These are phyloP conservation scores for Talaromyces atroroseus DNA, from an alignment of 2,329 filamentous ascomycete genomes.

Conservation along the genomic window DNA sequence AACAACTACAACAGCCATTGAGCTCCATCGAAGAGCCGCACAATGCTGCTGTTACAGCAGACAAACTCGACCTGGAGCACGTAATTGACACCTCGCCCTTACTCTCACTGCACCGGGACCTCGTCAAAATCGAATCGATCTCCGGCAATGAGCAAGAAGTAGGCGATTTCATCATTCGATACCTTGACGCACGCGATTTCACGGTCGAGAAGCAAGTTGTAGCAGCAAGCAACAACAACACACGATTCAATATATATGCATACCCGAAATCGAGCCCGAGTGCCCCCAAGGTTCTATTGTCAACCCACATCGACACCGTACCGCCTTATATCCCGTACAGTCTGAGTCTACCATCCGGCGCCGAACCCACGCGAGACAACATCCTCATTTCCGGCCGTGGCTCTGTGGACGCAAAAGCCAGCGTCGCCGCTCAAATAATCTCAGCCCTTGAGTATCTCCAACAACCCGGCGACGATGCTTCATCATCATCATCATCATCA, in stretches of 20 bases:
- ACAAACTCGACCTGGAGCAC: constrained; percentile 22
- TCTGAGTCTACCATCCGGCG: constrained; percentile 40
- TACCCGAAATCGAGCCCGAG: constrained; percentile 32
- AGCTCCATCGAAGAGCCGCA: neutral
- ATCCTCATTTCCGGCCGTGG: constrained; percentile 41
- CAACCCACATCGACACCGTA: constrained; percentile 75
- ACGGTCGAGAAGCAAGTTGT: constrained; percentile 56
- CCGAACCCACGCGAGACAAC: constrained; percentile 16
- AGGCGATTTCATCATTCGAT: constrained; percentile 62
- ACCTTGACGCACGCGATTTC: constrained; percentile 58
- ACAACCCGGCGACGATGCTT: constrained; percentile 27
- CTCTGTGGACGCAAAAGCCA: constrained; percentile 43
- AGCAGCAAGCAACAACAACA: constrained; percentile 10
- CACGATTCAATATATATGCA: constrained; percentile 72
- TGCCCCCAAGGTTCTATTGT: constrained; percentile 39
- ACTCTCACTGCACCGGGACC: constrained; percentile 65
- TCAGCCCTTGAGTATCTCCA: constrained; percentile 43
- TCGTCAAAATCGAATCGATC: constrained; percentile 70
- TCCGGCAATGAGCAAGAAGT: constrained; percentile 63
- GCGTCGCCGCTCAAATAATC: constrained; percentile 41
- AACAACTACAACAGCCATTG: neutral
- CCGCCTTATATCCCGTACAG: constrained; percentile 46
- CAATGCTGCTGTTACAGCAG: neutral
- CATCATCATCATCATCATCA: constrained; percentile 14
- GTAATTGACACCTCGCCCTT: constrained; percentile 47